Base-by-base conservation (phyloP, 352 stramenopile genomes). In the Phytopythium mirpurense region DNA sequence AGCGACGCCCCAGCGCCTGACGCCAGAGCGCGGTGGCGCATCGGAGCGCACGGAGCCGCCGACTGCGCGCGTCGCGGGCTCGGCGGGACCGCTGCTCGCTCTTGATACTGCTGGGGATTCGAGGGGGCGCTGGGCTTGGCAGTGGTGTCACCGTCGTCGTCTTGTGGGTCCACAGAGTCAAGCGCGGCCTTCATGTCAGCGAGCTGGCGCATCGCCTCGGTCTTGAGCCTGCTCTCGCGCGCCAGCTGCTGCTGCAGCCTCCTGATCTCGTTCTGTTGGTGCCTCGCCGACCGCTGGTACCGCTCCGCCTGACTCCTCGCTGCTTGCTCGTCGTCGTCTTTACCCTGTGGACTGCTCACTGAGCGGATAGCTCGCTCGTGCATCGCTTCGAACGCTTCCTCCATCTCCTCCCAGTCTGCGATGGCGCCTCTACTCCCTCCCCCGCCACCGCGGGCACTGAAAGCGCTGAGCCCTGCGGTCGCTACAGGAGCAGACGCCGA, bases 241-340 rank as follows among this genome's bases (percentile, higher is more conserved):
- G 62, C 51, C 14, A 91, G 59, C 51, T 91, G 78, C 51, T 77
- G 64, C 51, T 86, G 74, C 19, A 91, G 45, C 3, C 81, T 74
- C 40, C 69, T 68, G 50, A 91, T 86, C 54, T 89, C 76, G 27
- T 78, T 84, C 50, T 89, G 74, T 37, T 72, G 81, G 40, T 91
- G 81, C 3, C 70, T 70, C 32, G 56, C 59, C 2, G 72, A 68
- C 34, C 74, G 83, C 27, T 76, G 48, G 12, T 74, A 69, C 37
- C 63, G 70, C 16, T 49, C 34, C 49, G 47, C 3, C 51, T 42
- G 57, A 59, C 52, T n/a, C 56, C 45, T 2, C 42, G 47, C 36
- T 47, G 55, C 2, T 26, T 48, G 35, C 56, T 52, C 26, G 54
- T 60, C 37, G 48, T 61, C 43, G 2, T 23, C 26, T 4, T 14